Conservation (phyloP, 2,329 filamentous ascomycete species). For the Coniella vitis region DNA sequence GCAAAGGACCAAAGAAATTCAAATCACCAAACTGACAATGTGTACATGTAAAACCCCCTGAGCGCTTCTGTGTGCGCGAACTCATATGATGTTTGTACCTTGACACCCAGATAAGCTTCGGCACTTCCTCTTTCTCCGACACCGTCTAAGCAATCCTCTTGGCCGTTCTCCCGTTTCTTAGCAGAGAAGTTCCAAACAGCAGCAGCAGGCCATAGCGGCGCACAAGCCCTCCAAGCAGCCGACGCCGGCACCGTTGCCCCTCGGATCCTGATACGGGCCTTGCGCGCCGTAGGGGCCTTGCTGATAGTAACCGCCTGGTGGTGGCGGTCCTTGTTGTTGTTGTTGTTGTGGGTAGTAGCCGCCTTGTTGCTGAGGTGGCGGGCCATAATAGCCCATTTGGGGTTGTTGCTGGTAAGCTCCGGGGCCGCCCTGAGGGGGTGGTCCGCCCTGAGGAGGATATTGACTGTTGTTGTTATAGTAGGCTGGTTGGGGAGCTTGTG, state of each 20-base stretch:
- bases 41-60: no score
- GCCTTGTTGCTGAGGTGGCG: conserved; percentile 2
- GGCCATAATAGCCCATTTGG: conserved; percentile 8
- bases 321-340: neutral
- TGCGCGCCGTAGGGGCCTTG: conserved; percentile 4
- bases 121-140: no score
- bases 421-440: conserved; percentile 3
- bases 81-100: no score
- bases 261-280: conserved; percentile 8
- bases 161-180: no score
- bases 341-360: conserved; percentile 5
- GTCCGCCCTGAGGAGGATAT: conserved; percentile 6
- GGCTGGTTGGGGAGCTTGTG: conserved; percentile 11
- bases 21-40: no score
- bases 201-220: conserved; percentile 15
- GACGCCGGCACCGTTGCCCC: conserved; percentile 7
- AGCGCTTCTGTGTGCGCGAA: no score
- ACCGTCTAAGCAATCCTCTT: no score
- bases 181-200: conserved; percentile 15
- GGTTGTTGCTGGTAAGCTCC: conserved; percentile 9
- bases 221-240: conserved; percentile 11
- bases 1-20: no score
- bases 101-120: no score
- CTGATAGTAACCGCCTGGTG: conserved; percentile 8
- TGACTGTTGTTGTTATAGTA: conserved; percentile 7